A percentile compares a stretch with the other conserved stretches of the same genome.
Evolutionary conservation across 305 asterid genomes (phyloP).

Genomic region (Solanum chacoense): DNA sequence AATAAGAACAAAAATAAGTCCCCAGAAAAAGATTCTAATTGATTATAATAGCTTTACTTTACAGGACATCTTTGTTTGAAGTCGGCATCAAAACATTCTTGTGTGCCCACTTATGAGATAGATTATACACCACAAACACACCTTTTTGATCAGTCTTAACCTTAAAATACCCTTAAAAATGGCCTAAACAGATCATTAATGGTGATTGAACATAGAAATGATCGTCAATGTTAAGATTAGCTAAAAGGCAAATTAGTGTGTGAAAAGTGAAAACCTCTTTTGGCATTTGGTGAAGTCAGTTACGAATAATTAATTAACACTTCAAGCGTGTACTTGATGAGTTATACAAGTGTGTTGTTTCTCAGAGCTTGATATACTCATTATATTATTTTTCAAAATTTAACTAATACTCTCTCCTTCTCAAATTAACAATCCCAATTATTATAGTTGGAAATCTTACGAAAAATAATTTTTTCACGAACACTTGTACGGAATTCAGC

Average conservation of each 20-base stretch:
- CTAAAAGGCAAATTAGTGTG: not conserved
- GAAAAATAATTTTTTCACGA: too few relatives aligned
- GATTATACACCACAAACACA: not conserved
- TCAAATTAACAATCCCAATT: too few relatives aligned
- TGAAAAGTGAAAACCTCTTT: not conserved
- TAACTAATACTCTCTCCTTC: too few relatives aligned
- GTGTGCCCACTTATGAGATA: not conserved
- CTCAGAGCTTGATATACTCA: not conserved
- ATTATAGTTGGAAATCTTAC: too few relatives aligned
- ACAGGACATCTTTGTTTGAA: not conserved
- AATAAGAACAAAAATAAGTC: not conserved
- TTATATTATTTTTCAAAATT: too few relatives aligned
- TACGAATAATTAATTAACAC: not conserved
- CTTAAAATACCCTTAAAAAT: not conserved
- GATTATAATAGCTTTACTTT: not conserved
- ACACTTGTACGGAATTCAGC: not conserved
- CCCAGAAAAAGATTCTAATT: conserved; percentile 1
- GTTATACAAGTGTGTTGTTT: not conserved
- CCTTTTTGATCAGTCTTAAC: not conserved
- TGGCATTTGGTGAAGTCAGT: not conserved
- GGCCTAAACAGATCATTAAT: not conserved
- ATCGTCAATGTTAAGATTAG: not conserved
- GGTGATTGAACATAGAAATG: not conserved
- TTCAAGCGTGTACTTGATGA: not conserved
- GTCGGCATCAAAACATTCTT: conserved; percentile 21